A percentile compares a stretch with the other conserved stretches of the same genome.
Conservation (phyloP, 176 grass and related monocot species). For the Lolium multiflorum region DNA sequence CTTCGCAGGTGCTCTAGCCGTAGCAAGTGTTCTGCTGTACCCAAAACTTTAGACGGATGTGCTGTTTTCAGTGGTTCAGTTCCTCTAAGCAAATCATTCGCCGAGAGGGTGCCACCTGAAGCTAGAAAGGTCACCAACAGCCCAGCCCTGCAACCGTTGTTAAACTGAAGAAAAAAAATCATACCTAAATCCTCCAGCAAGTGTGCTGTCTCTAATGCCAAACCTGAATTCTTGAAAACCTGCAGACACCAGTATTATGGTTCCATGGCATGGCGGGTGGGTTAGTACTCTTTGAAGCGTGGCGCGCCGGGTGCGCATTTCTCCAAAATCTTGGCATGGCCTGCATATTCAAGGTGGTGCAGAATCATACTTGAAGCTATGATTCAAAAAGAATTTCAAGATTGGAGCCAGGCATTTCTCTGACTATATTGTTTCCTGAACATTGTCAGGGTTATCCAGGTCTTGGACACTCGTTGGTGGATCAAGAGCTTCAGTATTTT, state of each 20-base stretch:
- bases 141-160: background rate
- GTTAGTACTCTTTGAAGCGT: constrained; percentile 61
- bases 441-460: constrained; percentile 46
- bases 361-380: background rate
- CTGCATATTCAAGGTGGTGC: constrained; percentile 65
- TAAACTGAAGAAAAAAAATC: background rate
- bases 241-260: constrained; percentile 79
- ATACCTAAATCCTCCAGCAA: background rate
- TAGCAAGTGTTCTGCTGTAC: constrained; percentile 70
- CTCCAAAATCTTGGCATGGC: constrained; percentile 63
- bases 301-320: constrained; percentile 57
- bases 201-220: background rate
- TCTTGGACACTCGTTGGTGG: constrained; percentile 63
- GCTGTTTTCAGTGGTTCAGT: constrained; percentile 70
- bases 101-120: constrained; percentile 47
- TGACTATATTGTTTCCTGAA: background rate
- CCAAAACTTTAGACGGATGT: constrained; percentile 63
- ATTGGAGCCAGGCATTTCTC: background rate
- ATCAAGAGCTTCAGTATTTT: constrained; percentile 65
- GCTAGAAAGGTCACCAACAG: constrained; percentile 56
- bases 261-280: constrained; percentile 74
- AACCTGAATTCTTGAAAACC: background rate
- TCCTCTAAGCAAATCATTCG: constrained; percentile 55
- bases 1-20: constrained; percentile 51
- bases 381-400: background rate